Evolutionary conservation across 805 yeast genomes (phyloP).

Genomic region (Wickerhamiella parazyma): DNA sequence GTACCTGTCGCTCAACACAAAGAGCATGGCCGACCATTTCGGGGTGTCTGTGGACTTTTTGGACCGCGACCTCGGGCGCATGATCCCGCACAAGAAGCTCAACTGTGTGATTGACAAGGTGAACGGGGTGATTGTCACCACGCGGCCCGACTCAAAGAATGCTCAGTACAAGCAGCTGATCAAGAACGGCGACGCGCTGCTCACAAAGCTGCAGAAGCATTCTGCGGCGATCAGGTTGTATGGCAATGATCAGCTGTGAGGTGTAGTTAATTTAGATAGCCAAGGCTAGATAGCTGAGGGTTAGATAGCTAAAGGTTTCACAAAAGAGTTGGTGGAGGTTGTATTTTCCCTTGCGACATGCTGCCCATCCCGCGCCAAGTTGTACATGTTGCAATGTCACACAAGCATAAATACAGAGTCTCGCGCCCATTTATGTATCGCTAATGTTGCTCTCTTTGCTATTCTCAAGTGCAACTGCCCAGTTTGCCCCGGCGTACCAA

Average conservation of each 20-base stretch:
- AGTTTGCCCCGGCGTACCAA: not conserved
- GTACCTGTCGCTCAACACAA: conserved; percentile 76
- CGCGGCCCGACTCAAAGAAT: conserved; percentile 91
- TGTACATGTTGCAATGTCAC: too few species aligned
- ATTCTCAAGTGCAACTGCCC: not conserved
- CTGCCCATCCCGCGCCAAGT: too few species aligned
- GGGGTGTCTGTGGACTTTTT: conserved; percentile 79
- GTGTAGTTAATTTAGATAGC: not conserved
- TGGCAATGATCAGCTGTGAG: conserved; percentile 54
- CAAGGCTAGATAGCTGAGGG: too few species aligned
- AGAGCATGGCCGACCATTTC: conserved; percentile 88
- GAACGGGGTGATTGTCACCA: conserved; percentile 84
- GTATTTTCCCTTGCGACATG: too few species aligned
- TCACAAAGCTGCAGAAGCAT: conserved; percentile 90
- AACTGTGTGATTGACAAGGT: conserved; percentile 94
- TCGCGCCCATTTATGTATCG: not conserved
- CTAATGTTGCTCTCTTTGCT: not conserved
- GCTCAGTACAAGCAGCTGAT: conserved; percentile 80
- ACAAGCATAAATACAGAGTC: conserved; percentile 12
- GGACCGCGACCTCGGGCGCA: conserved; percentile 73
- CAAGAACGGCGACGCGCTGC: conserved; percentile 81
- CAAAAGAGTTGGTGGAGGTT: too few species aligned
- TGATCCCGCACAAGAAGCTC: conserved; percentile 84
- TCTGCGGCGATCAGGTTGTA: conserved; percentile 94
- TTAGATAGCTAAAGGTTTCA: too few species aligned